Conservation (phyloP, 1,284 basidiomycete species). For the Leccinum huronense region DNA sequence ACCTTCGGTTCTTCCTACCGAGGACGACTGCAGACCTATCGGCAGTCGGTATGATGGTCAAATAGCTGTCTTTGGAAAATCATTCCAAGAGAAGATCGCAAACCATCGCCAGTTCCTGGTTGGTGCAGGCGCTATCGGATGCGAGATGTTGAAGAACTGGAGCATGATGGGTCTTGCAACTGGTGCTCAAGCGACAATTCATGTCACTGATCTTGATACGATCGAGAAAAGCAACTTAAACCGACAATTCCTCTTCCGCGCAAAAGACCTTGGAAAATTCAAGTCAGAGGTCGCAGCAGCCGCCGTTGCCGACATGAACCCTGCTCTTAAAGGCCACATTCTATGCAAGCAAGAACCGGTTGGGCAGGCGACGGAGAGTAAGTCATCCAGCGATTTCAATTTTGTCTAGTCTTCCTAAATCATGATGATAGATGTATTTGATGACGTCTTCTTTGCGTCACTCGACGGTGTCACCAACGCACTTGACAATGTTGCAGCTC, state of each 20-base stretch:
- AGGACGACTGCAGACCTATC: conserved; percentile 82
- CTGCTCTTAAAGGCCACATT: conserved; percentile 88
- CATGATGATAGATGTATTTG: conserved; percentile 70
- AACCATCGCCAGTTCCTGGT: conserved; percentile 96
- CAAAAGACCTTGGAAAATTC: conserved; percentile 97
- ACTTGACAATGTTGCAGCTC: conserved; percentile 96
- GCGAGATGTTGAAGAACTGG: conserved; percentile 99
- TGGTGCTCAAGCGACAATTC: conserved; percentile 79
- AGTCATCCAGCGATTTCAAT: conserved; percentile 32
- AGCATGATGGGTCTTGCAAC: conserved; percentile 97
- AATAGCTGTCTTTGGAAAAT: conserved; percentile 92
- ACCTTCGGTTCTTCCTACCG: conserved; percentile 72
- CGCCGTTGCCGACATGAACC: conserved; percentile 97
- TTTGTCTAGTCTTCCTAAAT: conserved; percentile 9
- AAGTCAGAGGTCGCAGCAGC: conserved; percentile 94
- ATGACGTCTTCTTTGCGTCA: conserved; percentile 83
- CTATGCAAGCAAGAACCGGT: conserved; percentile 91
- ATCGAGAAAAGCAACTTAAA: conserved; percentile 99
- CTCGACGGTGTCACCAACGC: conserved; percentile 99
- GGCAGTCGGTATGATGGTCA: conserved; percentile 92
- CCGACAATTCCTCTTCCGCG: conserved; percentile 96
- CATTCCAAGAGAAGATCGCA: conserved; percentile 91
- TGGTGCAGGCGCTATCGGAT: conserved; percentile 97
- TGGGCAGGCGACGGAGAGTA: conserved; percentile 90
- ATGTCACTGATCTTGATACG: conserved; percentile 97